Conservation (phyloP, 768 basidiomycete species). For the Termitomyces bulborhizus region DNA sequence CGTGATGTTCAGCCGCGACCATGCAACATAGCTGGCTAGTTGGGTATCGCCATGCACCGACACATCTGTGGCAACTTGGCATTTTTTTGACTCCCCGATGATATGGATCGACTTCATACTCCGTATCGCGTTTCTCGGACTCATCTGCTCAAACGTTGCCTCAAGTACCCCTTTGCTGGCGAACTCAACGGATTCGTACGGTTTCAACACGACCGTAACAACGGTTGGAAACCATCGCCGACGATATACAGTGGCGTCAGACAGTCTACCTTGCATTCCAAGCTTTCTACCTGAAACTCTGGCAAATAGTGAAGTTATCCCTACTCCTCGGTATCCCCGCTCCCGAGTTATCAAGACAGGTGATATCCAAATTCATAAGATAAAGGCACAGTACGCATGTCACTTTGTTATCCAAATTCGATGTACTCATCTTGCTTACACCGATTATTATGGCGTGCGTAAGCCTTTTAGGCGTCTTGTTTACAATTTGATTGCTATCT, state of each 20-base stretch:
- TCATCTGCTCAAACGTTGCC: neutral
- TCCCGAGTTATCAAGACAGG: neutral
- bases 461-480: neutral
- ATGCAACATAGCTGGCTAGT: too few relatives aligned
- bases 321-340: constrained; percentile 7
- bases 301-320: neutral
- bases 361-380: neutral
- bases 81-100: neutral
- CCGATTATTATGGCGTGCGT: neutral
- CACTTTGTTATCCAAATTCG: neutral
- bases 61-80: neutral
- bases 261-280: neutral
- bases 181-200: neutral
- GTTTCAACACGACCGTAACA: neutral
- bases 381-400: neutral
- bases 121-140: constrained; percentile 2
- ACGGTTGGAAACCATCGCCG: constrained; percentile 1
- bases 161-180: neutral
- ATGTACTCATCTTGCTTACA: neutral
- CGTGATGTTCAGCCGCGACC: neutral
- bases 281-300: neutral
- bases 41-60: neutral
- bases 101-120: neutral
- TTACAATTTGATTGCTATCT: neutral
- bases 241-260: neutral